Conservation (phyloP, 2,329 filamentous ascomycete species). For the Xylariaceae sp. region DNA sequence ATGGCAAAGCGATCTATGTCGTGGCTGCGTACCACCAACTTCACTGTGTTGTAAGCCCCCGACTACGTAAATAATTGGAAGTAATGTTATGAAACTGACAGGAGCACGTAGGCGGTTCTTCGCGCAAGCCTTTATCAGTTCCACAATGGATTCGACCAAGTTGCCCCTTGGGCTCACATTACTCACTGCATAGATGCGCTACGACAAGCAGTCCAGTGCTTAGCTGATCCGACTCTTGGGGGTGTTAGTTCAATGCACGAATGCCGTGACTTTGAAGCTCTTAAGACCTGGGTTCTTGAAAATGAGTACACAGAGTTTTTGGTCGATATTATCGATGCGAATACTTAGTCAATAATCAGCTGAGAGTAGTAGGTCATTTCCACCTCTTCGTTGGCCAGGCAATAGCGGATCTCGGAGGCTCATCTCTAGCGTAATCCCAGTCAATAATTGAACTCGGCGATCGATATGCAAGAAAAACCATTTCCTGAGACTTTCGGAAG, state of each 20-base stretch:
- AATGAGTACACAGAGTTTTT: not conserved
- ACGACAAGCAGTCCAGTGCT: conserved; percentile 9
- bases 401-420: too few species aligned
- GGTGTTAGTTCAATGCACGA: not conserved
- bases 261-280: not conserved
- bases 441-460: too few species aligned
- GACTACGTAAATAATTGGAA: too few species aligned
- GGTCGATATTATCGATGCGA: not conserved
- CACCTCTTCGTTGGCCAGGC: too few species aligned
- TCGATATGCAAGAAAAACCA: too few species aligned
- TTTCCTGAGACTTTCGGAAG: too few species aligned
- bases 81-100: not conserved
- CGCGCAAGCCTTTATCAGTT: conserved; percentile 7
- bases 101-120: not conserved
- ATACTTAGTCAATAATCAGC: too few species aligned
- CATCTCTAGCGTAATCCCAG: too few species aligned
- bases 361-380: too few species aligned
- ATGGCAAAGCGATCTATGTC: conserved; percentile 1
- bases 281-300: not conserved
- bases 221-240: conserved; percentile 30
- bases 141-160: conserved; percentile 5
- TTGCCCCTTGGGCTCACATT: conserved; percentile 9
- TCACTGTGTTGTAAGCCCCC: conserved; percentile 2
- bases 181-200: conserved; percentile 10
- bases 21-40: conserved; percentile 1